These are phyloP conservation scores for Candida berthetii DNA, from an alignment of 805 yeast genomes.

Conservation along the genomic window DNA sequence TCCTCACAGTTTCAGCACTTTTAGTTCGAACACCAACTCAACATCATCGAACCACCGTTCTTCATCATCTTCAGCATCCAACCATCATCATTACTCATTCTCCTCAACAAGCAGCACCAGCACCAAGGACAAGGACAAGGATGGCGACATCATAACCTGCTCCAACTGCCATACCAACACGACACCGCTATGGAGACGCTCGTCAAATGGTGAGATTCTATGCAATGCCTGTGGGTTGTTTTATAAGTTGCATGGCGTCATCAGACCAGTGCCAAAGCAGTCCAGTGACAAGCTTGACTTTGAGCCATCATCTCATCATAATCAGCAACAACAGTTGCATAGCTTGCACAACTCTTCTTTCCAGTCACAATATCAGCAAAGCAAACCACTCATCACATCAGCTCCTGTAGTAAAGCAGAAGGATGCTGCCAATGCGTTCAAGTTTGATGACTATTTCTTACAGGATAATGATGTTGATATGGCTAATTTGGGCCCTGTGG, in stretches of 20 bases:
- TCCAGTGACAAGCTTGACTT: background rate
- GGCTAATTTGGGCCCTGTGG: background rate
- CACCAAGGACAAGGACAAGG: conserved; percentile 1
- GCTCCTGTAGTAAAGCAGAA: too few relatives aligned
- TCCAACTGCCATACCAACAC: conserved; percentile 85
- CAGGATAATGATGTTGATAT: background rate
- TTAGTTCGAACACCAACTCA: background rate
- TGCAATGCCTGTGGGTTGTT: conserved; percentile 97
- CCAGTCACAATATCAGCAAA: too few relatives aligned
- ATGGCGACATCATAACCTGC: conserved; percentile 30
- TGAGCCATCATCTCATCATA: background rate
- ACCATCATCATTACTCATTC: background rate
- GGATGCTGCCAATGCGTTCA: too few relatives aligned
- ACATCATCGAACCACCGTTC: too few relatives aligned
- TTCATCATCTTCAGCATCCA: too few relatives aligned
- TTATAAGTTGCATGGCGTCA: conserved; percentile 86
- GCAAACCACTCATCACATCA: too few relatives aligned
- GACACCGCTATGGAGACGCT: conserved; percentile 94
- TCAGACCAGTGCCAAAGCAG: conserved; percentile 51
- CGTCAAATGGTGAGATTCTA: conserved; percentile 81
- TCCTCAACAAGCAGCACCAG: background rate
- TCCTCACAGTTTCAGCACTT: too few relatives aligned
- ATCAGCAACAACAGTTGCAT: too few relatives aligned
- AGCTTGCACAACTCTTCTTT: too few relatives aligned
- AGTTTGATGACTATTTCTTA: background rate